Conservation (phyloP, 192 early-diverging fungal genomes). For the Backusella macrospora region DNA sequence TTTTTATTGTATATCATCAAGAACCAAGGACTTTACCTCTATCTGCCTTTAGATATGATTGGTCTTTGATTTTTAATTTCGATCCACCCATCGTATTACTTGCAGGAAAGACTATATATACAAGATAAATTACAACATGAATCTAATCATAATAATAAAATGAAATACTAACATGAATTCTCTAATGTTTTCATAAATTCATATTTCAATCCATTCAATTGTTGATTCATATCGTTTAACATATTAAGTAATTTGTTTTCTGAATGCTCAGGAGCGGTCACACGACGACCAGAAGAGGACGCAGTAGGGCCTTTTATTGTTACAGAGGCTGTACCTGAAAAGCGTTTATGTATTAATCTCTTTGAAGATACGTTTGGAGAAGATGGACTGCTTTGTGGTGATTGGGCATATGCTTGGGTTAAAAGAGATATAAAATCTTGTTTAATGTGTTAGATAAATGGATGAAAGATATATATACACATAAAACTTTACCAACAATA, state of each 20-base stretch:
- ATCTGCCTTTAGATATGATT: neutral
- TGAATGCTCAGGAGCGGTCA: slow-evolving; percentile 3
- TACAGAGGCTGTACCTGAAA: neutral
- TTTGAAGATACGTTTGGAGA: neutral
- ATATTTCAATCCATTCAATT: slow-evolving; percentile 47
- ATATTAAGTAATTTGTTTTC: slow-evolving; percentile 21
- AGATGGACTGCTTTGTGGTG: neutral
- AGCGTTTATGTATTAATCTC: neutral
- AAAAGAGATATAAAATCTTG: slow-evolving; percentile 23
- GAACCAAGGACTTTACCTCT: neutral
- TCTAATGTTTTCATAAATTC: slow-evolving; percentile 50
- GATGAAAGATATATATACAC: neutral
- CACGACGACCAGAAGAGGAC: slow-evolving; percentile 5
- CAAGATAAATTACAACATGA: neutral
- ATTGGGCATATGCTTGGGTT: slow-evolving; percentile 9
- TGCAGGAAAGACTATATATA: neutral
- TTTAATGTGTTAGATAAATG: neutral
- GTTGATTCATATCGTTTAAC: slow-evolving; percentile 41
- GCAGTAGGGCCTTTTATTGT: slow-evolving; percentile 4
- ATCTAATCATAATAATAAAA: neutral
- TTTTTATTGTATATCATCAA: neutral
- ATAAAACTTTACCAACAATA: slow-evolving; percentile 36
- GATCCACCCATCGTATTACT: neutral
- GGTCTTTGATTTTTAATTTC: neutral
- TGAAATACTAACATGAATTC: slow-evolving; percentile 36